Evolutionary conservation across 768 basidiomycete genomes (phyloP).

Genomic region (Amanita pseudoporphyria): DNA sequence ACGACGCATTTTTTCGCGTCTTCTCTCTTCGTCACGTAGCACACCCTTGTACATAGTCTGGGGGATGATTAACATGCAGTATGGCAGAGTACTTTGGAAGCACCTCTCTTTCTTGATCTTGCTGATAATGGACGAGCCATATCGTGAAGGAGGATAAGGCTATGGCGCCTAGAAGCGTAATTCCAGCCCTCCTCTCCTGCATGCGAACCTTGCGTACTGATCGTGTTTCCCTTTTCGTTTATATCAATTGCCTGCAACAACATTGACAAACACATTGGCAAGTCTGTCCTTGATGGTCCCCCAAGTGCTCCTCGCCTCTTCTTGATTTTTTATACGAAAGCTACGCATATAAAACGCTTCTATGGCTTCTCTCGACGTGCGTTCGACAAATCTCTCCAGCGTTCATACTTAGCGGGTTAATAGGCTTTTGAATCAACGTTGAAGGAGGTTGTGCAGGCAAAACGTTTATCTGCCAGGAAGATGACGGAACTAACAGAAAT

Average conservation of each 20-base stretch:
- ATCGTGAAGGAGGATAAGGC: conserved; percentile 59
- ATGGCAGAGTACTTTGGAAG: neutral
- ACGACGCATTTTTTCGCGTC: conserved; percentile 59
- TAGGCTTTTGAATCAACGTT: conserved; percentile 78
- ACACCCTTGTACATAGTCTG: conserved; percentile 93
- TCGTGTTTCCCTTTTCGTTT: neutral
- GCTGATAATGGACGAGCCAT: conserved; percentile 86
- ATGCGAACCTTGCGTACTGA: conserved; percentile 19
- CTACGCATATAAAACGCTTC: neutral
- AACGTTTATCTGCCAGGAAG: conserved; percentile 81
- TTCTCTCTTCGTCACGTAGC: conserved; percentile 76
- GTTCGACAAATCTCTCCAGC: conserved; percentile 9
- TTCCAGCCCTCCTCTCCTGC: conserved; percentile 62
- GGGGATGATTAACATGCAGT: conserved; percentile 6
- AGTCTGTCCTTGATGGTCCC: conserved; percentile 3
- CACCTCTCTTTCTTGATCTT: conserved; percentile 76
- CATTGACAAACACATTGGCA: conserved; percentile 7
- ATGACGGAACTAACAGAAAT: conserved; percentile 70
- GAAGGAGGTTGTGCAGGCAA: conserved; percentile 74
- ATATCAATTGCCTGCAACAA: conserved; percentile 7
- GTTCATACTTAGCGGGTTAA: conserved; percentile 7
- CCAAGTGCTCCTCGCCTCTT: neutral
- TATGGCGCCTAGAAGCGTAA: conserved; percentile 62
- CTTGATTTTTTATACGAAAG: neutral
- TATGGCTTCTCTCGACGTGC: conserved; percentile 36